Base-by-base conservation (phyloP, 371 early-diverging fungal genomes). In the Lichtheimia corymbifera region DNA sequence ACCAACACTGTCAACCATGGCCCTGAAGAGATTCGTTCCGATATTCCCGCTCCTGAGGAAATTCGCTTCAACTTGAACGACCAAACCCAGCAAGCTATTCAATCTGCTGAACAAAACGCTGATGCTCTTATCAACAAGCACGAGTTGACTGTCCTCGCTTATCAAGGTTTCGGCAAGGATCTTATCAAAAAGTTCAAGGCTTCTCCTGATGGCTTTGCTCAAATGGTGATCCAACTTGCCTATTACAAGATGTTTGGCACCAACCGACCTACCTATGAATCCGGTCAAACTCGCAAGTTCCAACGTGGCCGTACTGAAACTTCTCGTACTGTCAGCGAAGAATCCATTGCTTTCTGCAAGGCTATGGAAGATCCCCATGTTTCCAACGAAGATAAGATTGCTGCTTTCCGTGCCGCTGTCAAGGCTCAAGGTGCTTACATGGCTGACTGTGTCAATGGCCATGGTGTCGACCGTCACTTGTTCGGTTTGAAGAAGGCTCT, bases 241-340 rank as follows among this genome's bases (percentile, higher is more conserved):
- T 95, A 95, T 77, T 94, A 86, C 82, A 93, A 92, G 74, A 89
- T 93, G 83, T 88, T 93, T 71, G 93, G 93, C 30, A 66, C 64
- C 15, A 74, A 74, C 61, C 77, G 84, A 28, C 90, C 96, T 11
- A 97, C 98, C 12, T 97, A 97, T 70, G 98, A 97, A 72, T 87
- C 91, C 61, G 96, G 91, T 28, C 92, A 92, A 77, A 94, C 94
- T 47, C 86, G 94, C 63, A 92, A 87, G 76, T 97, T 91, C 83
- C 88, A 87, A 51, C 91, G 86, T 62, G 98, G 98, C 42, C 88
- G 98, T 65, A 98, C 98, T n/a, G 98, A 98, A 74, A 94, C 96
- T 9, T 88, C 92, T 65, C 90, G 98, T 28, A 83, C 91, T 27
- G 94, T 94, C 43, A 85, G 86, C 18, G 73, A 68, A 25, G 96